Conservation (phyloP, 164 flowering plant species). For the Aristolochia fimbriata region DNA sequence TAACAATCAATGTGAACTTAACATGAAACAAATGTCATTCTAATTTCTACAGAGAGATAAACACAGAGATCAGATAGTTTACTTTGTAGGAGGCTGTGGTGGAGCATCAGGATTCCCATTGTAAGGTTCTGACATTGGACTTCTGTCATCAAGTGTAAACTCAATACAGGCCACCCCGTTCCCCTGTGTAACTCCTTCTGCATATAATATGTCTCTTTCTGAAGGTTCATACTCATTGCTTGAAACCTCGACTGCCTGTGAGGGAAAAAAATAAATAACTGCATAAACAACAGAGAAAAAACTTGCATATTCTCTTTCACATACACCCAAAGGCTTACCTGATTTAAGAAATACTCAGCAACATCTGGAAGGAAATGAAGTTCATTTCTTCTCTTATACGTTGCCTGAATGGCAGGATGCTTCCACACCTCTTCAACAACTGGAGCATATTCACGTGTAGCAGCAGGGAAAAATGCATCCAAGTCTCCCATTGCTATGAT, state of each 20-base stretch:
- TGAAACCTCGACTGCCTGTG: conserved; percentile 90
- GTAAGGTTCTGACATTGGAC: conserved; percentile 94
- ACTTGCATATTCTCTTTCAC: no score
- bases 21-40: no score
- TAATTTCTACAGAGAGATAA: no score
- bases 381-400: conserved; percentile 74
- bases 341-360: conserved; percentile 82
- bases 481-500: conserved; percentile 97
- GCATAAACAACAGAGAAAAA: not conserved
- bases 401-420: conserved; percentile 89
- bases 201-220: conserved; percentile 79
- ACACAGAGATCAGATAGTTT: conserved; percentile 5
- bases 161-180: conserved; percentile 94
- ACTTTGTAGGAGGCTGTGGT: conserved; percentile 60
- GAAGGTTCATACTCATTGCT: conserved; percentile 97
- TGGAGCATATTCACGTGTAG: conserved; percentile 98
- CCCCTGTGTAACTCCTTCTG: conserved; percentile 96
- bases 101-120: conserved; percentile 64
- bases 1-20: no score
- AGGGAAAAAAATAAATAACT: not conserved
- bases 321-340: conserved; percentile 33
- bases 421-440: conserved; percentile 95
- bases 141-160: conserved; percentile 79
- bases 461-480: conserved; percentile 99
- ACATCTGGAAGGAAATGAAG: conserved; percentile 97